A percentile compares a stretch with the other conserved stretches of the same genome.
These are phyloP conservation scores for Talaromyces sp. DNA, from an alignment of 2,329 filamentous ascomycete genomes.

Conservation along the genomic window DNA sequence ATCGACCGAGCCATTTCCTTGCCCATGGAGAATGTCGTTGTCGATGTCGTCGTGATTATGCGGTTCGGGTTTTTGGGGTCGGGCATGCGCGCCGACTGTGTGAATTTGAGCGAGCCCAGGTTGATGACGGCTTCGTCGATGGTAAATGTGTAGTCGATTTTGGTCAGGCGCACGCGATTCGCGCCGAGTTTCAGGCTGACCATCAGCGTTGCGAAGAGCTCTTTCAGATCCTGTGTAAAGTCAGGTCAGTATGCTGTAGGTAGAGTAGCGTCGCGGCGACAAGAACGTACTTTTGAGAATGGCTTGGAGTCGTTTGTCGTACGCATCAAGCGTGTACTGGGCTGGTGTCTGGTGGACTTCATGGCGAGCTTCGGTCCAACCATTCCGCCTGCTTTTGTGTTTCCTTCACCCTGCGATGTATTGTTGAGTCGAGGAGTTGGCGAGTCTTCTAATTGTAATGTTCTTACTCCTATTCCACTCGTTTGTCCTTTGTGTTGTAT, in stretches of 20 bases:
- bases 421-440: background rate
- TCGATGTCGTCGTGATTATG: slow-evolving; percentile 96
- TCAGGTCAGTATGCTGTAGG: background rate
- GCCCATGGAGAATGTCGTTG: slow-evolving; percentile 97
- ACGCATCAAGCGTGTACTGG: slow-evolving; percentile 87
- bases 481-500: background rate
- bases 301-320: slow-evolving; percentile 98
- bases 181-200: slow-evolving; percentile 86
- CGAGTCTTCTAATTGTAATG: no score
- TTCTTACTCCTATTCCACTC: no score
- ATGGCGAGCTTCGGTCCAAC: background rate
- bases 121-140: slow-evolving; percentile 98
- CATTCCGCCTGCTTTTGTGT: background rate
- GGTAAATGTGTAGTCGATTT: slow-evolving; percentile 89
- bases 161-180: slow-evolving; percentile 83
- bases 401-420: background rate
- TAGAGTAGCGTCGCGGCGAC: no score
- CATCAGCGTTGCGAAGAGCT: slow-evolving; percentile 90
- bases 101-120: slow-evolving; percentile 93
- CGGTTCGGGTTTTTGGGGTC: slow-evolving; percentile 92
- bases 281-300: slow-evolving; percentile 72
- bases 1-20: slow-evolving; percentile 97
- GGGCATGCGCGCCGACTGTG: slow-evolving; percentile 97
- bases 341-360: slow-evolving; percentile 84
- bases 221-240: slow-evolving; percentile 95